These are phyloP conservation scores for Zychaea mexicana DNA, from an alignment of 371 early-diverging fungal species.

Conservation along the genomic window DNA sequence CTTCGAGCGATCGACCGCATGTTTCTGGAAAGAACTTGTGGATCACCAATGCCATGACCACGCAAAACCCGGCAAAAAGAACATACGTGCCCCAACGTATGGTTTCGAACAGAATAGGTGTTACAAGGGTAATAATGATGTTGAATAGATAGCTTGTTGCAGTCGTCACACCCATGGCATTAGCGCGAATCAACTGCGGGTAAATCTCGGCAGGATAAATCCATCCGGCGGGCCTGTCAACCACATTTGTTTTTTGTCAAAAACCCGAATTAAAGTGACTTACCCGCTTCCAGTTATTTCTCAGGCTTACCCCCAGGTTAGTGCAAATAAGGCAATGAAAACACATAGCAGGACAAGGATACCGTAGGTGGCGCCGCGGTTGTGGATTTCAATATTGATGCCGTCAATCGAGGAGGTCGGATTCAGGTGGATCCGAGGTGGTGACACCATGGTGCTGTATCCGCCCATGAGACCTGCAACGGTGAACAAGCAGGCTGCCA, in stretches of 20 bases:
- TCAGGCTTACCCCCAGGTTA: conserved; percentile 15
- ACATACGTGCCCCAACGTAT: conserved; percentile 63
- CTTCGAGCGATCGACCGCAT: conserved; percentile 46
- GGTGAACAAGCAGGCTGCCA: conserved; percentile 23
- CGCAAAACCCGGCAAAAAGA: conserved; percentile 63
- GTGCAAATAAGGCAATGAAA: conserved; percentile 69
- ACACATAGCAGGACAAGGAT: conserved; percentile 62
- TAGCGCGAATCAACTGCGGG: conserved; percentile 70
- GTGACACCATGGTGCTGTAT: conserved; percentile 18
- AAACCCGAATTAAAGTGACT: not conserved
- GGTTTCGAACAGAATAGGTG: conserved; percentile 60
- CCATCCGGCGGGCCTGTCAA: conserved; percentile 81
- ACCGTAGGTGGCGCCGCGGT: conserved; percentile 42
- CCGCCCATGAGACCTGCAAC: conserved; percentile 38
- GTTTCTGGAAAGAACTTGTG: conserved; percentile 84
- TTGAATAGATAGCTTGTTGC: conserved; percentile 83
- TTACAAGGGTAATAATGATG: conserved; percentile 57
- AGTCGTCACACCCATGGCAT: conserved; percentile 82
- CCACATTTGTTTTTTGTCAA: conserved; percentile 42
- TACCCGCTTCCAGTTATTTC: not conserved
- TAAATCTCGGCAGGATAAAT: conserved; percentile 87
- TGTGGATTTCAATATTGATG: conserved; percentile 15
- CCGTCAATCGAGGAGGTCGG: conserved; percentile 28
- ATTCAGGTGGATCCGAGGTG: conserved; percentile 12
- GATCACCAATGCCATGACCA: conserved; percentile 58